phyloP scores from a whole-genome alignment of 78 protist species.

The Bodo saltans region DNA sequence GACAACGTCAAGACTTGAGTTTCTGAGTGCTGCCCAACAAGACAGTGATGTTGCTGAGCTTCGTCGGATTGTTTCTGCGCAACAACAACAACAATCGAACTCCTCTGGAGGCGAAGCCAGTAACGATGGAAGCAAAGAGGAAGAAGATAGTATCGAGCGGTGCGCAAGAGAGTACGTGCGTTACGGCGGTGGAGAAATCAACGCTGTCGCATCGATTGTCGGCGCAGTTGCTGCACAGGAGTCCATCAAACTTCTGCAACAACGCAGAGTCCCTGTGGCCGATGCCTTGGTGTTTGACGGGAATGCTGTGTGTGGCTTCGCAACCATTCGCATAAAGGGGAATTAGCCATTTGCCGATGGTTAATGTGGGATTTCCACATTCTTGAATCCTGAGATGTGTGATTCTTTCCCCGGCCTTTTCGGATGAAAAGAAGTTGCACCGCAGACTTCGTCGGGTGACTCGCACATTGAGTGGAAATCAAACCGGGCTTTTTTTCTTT shows the following conservation, averaged over 20 bases:
- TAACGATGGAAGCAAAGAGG: too few relatives aligned
- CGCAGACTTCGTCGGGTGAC: not conserved
- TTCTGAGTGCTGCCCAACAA: too few relatives aligned
- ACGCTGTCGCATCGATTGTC: conserved; percentile 27
- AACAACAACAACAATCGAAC: too few relatives aligned
- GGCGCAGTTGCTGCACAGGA: conserved; percentile 48
- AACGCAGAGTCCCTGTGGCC: conserved; percentile 29
- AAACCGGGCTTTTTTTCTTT: too few relatives aligned
- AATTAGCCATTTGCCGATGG: not conserved
- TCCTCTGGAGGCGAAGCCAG: too few relatives aligned
- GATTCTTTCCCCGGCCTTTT: not conserved
- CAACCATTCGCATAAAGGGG: not conserved
- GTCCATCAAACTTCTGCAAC: conserved; percentile 12
- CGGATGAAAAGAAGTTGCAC: not conserved
- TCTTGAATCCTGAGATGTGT: not conserved
- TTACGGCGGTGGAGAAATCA: conserved; percentile 22
- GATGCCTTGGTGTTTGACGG: conserved; percentile 33
- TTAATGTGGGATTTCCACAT: not conserved
- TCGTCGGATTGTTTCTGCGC: too few relatives aligned
- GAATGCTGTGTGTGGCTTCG: not conserved
- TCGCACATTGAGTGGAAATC: not conserved
- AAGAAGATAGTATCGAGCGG: too few relatives aligned
- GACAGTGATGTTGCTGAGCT: too few relatives aligned
- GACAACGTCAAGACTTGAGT: too few relatives aligned
- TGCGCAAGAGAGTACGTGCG: conserved; percentile 38